Base-by-base conservation (phyloP, 495 filamentous ascomycete species). In the Penicillium paxilli region DNA sequence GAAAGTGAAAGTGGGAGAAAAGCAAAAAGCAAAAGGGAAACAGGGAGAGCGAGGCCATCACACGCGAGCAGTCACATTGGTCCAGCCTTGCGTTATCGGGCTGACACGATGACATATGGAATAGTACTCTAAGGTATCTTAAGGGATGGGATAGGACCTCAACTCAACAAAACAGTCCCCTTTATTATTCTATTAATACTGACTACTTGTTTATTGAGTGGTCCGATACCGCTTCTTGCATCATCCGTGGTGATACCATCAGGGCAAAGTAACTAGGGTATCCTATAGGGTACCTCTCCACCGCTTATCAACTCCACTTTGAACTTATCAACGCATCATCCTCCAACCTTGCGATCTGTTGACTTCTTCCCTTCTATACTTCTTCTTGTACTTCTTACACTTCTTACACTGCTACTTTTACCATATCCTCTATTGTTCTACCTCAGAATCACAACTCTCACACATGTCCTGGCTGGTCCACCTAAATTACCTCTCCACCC, bases 241-340 rank as follows among this genome's bases (percentile, higher is more conserved):
- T 51, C 51, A 54, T 51, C 54, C 53, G 47, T 32, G 44, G 26
- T n/a, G 30, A 32, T 14, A 12, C 30, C 30, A 32, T 14, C 11
- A 5, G 26, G 26, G 26, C 26, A 4, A 30, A 8, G n/a, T n/a
- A n/a, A n/a, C n/a, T n/a, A n/a, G n/a, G n/a, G n/a, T n/a, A n/a
- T n/a, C n/a, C n/a, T n/a, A n/a, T n/a, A n/a, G n/a, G n/a, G n/a
- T n/a, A n/a, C n/a, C n/a, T n/a, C n/a, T n/a, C n/a, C n/a, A n/a
- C n/a, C n/a, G n/a, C n/a, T n/a, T n/a, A n/a, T 37, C 33, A 5
- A 37, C 55, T 63, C 48, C 51, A 54, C 57, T 35, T 22, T 9
- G 17, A 19, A 42, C 8, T 57, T 63, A 63, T 63, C 59, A 52
- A 56, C 56, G 56, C 56, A 59, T 63, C 60, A 63, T 63, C 51